Base-by-base conservation (phyloP, 352 stramenopile genomes). In the Phytophthora podocarpi region DNA sequence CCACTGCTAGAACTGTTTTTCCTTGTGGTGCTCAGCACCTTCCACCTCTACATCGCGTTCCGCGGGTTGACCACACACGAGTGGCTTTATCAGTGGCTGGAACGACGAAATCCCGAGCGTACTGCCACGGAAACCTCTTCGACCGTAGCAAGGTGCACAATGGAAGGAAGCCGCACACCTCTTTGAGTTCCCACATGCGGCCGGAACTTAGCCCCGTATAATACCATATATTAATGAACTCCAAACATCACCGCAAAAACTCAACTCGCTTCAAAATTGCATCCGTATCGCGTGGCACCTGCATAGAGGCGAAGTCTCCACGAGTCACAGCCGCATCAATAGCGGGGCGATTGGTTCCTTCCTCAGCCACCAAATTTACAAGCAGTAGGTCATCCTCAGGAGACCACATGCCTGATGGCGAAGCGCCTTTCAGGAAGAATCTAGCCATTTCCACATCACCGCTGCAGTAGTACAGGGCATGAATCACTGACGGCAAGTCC, bases 41-140 rank as follows among this genome's bases (percentile, higher is more conserved):
- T 93, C 51, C 81, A 93, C 58, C 31, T 78, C n/a, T 91, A 88
- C 51, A 68, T 93, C 23, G 76, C 60, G 18, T 72, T 67, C 43
- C 72, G 63, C 9, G 77, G 74, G 8, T 30, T 88, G 34, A 69
- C 60, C 26, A 90, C 81, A 9, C 73, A 88, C 57, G 79, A 86
- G 59, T 88, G 75, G 54, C 64, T 90, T n/a, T 74, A 79, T 40
- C 64, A 76, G 26, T 78, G 68, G 54, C 58, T 74, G 24, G 59
- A 71, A 40, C 30, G 45, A 20, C 51, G 59, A 55, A 21, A 55
- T 37, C n/a, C 27, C 12, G n/a, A 52, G n/a, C 51, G 16, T 18
- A 23, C 30, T 42, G 30, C 28, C 16, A 28, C 23, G 12, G 34
- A 37, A 20, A 46, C 28, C n/a, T 39, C 47, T 16, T 61, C 28